These are phyloP conservation scores for Fulvia fulva DNA, from an alignment of 2,329 filamentous ascomycete genomes.

Conservation along the genomic window DNA sequence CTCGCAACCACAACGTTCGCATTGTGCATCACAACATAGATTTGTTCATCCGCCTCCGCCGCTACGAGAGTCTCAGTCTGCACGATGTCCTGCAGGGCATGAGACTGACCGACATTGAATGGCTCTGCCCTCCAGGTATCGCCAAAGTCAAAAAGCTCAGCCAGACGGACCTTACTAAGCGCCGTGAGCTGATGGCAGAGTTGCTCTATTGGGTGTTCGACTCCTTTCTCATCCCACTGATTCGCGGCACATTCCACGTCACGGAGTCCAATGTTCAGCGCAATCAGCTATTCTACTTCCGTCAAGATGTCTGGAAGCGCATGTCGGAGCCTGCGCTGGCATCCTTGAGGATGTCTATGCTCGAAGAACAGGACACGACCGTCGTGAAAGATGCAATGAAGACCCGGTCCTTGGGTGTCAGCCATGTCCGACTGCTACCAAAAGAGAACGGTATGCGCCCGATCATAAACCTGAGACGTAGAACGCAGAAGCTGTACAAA, in stretches of 20 bases:
- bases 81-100: slow-evolving; percentile 73
- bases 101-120: slow-evolving; percentile 50
- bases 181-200: slow-evolving; percentile 74
- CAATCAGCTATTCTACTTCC: slow-evolving; percentile 85
- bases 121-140: slow-evolving; percentile 61
- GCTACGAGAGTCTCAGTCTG: slow-evolving; percentile 75
- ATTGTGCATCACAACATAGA: slow-evolving; percentile 67
- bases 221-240: slow-evolving; percentile 80
- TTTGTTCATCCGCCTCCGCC: slow-evolving; percentile 69
- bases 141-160: slow-evolving; percentile 54
- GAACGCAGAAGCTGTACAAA: slow-evolving; percentile 51
- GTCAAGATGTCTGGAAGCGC: slow-evolving; percentile 84
- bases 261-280: slow-evolving; percentile 82
- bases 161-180: slow-evolving; percentile 68
- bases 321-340: slow-evolving; percentile 70
- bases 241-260: slow-evolving; percentile 86
- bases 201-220: slow-evolving; percentile 92
- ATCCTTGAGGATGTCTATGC: slow-evolving; percentile 65
- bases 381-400: slow-evolving; percentile 57
- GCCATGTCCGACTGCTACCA: slow-evolving; percentile 75
- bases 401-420: slow-evolving; percentile 66
- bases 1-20: slow-evolving; percentile 56
- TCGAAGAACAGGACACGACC: slow-evolving; percentile 66
- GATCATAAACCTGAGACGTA: slow-evolving; percentile 79
- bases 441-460: slow-evolving; percentile 73